Evolutionary conservation across 768 basidiomycete species (phyloP).

Genomic region (Royoungia palumana): DNA sequence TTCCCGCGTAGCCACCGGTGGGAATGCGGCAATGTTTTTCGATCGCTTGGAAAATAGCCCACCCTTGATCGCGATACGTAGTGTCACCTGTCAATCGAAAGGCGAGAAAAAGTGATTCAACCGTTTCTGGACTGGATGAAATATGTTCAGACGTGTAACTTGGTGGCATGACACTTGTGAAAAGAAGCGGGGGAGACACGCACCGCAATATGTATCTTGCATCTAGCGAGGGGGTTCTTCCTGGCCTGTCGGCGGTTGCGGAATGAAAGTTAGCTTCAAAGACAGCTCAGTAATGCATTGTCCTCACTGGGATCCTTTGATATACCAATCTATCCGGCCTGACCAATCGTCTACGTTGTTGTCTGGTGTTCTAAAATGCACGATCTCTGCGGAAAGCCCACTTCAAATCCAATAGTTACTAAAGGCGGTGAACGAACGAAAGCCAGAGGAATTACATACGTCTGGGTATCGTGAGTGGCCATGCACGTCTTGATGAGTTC

Average conservation of each 20-base stretch:
- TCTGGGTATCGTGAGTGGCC: slow-evolving; percentile 77
- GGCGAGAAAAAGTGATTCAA: slow-evolving; percentile 90
- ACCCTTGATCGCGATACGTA: slow-evolving; percentile 78
- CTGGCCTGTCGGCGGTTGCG: slow-evolving; percentile 18
- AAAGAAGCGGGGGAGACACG: slow-evolving; percentile 14
- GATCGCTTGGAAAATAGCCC: slow-evolving; percentile 88
- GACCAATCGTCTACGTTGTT: slow-evolving; percentile 49
- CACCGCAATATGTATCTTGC: slow-evolving; percentile 90
- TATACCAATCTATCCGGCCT: slow-evolving; percentile 73
- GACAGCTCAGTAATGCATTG: not conserved
- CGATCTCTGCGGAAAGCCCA: slow-evolving; percentile 87
- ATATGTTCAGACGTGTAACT: not conserved
- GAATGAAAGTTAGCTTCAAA: not conserved
- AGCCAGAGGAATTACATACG: slow-evolving; percentile 46
- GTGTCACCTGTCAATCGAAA: slow-evolving; percentile 85
- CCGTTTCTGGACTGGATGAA: slow-evolving; percentile 77
- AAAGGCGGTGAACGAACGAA: not conserved
- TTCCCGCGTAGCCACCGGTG: slow-evolving; percentile 80
- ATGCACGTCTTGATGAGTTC: slow-evolving; percentile 88
- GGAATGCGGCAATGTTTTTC: slow-evolving; percentile 73
- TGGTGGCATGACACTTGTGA: not conserved
- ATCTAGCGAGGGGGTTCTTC: slow-evolving; percentile 53
- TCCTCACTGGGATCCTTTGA: slow-evolving; percentile 71
- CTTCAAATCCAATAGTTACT: slow-evolving; percentile 34
- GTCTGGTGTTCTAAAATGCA: slow-evolving; percentile 69